A percentile compares a stretch with the other conserved stretches of the same genome.
phyloP scores from a whole-genome alignment of 164 flowering plant species.

The Chimonanthus salicifolius region DNA sequence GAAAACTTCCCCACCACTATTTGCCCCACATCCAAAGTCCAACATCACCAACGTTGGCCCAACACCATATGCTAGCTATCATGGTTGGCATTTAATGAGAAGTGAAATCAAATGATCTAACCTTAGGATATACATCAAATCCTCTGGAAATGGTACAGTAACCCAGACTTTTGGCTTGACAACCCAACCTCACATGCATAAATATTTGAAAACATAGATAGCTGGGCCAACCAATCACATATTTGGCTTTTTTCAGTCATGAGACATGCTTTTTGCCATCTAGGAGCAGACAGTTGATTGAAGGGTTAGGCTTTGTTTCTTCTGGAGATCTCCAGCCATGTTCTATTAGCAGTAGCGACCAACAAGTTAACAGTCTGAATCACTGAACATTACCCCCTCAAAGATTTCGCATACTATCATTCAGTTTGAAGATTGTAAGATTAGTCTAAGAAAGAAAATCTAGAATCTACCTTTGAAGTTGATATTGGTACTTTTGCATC shows the following conservation, averaged over 20 bases:
- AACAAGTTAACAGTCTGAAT: neutral
- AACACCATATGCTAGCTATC: no score
- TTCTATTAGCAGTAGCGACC: neutral
- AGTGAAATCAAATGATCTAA: no score
- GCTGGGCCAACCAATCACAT: neutral
- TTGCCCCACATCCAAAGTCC: no score
- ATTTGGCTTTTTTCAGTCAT: neutral
- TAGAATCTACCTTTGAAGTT: constrained; percentile 43
- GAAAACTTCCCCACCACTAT: no score
- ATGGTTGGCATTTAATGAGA: no score
- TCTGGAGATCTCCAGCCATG: neutral
- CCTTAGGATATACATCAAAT: no score
- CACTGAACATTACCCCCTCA: neutral
- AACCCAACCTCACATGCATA: neutral
- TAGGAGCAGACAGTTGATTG: neutral
- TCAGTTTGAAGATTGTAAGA: neutral
- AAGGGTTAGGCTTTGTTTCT: neutral
- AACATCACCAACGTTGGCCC: no score
- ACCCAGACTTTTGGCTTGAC: neutral
- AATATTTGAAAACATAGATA: no score
- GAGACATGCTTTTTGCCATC: neutral
- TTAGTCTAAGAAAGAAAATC: neutral
- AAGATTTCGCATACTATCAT: neutral
- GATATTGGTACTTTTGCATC: constrained; percentile 55
- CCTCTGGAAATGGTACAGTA: neutral